phyloP scores from a whole-genome alignment of 495 filamentous ascomycete species.

The Penicillium crystallinum region DNA sequence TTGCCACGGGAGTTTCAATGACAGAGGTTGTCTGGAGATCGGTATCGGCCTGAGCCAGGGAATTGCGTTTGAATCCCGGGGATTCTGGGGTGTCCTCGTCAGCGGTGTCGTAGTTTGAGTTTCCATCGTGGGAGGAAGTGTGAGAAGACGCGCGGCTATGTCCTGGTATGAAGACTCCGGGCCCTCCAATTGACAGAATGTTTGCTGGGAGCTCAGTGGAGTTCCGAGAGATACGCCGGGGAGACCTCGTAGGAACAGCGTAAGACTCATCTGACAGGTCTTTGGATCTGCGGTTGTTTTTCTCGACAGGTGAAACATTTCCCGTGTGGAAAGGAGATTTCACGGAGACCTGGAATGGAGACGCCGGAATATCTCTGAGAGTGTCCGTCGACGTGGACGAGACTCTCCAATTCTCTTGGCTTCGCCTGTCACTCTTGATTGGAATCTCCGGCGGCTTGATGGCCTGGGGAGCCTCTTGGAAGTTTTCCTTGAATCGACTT shows the following conservation, averaged over 20 bases:
- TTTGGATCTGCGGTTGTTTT: slow-evolving; percentile 1
- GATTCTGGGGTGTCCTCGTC: slow-evolving; percentile 26
- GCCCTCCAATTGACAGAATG: neutral
- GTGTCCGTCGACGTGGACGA: neutral
- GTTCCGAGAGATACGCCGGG: neutral
- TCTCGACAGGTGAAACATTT: neutral
- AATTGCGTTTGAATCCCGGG: slow-evolving; percentile 3
- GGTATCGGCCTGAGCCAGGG: neutral
- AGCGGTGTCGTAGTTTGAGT: slow-evolving; percentile 36
- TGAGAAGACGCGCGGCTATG: slow-evolving; percentile 16
- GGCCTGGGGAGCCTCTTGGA: neutral
- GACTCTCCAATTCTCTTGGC: neutral
- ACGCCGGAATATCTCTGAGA: neutral
- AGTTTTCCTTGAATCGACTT: slow-evolving; percentile 7
- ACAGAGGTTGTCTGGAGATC: neutral
- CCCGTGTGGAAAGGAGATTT: slow-evolving; percentile 5
- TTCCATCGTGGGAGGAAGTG: slow-evolving; percentile 11
- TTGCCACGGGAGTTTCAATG: neutral
- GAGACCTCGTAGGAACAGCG: neutral
- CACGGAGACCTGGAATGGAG: slow-evolving; percentile 1
- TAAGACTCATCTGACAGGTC: neutral
- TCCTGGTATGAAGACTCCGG: neutral
- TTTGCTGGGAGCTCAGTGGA: neutral
- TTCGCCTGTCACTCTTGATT: slow-evolving; percentile 2
- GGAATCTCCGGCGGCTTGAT: slow-evolving; percentile 1